Evolutionary conservation across 1,139 yeast genomes (phyloP), one percentile per base, ranked within the genome.

Genomic region (Nadsonia starkeyi-henricii): DNA sequence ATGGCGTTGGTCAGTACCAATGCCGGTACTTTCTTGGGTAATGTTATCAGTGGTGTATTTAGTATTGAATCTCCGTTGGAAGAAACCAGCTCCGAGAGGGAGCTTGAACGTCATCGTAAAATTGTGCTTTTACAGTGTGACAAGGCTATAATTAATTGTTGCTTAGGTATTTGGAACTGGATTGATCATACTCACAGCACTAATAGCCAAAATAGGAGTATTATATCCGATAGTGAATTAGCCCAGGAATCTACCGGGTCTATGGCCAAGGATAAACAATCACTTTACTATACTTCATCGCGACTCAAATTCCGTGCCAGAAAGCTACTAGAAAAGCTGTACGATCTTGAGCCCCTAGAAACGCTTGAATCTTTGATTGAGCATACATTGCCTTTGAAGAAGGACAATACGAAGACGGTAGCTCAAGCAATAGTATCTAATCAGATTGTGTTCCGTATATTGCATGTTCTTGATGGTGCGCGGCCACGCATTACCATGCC

Each of bases 11-110:
- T n/a, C 17, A n/a, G 39, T 13, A 33, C 15, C 12, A 33, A 33
- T 33, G 39, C 39, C 15, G 4, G 17, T 4, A n/a, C 39, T 0
- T 82, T 84, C 59, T 75, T 84, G 53, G 86, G 86, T 0, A 78
- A 77, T 51, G 89, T 85, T 13, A 81, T 83, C 46, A 88, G 85
- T 54, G 95, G 95, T 2, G 96, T 88, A 0, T 85, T 89, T 59
- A 83, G 80, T 51, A 77, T 83, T 12, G 96, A 88, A 55, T 72
- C 85, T 0, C 83, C 88, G 0, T 71, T 73, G 5, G 73, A 74
- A 4, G 68, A 78, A 46, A 69, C 4, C 17, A 33, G 39, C 12
- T 4, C 5, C 17, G 17, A 13, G 15, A 8, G 17, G 5, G 39
- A 33, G 12, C 17, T 33, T 33, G 39, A 33, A n/a, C 15, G 39